Percentiles rank a stretch among this genome's conserved stretches.
Conservation (phyloP, 768 basidiomycete species). For the Ephemerocybe angulata region DNA sequence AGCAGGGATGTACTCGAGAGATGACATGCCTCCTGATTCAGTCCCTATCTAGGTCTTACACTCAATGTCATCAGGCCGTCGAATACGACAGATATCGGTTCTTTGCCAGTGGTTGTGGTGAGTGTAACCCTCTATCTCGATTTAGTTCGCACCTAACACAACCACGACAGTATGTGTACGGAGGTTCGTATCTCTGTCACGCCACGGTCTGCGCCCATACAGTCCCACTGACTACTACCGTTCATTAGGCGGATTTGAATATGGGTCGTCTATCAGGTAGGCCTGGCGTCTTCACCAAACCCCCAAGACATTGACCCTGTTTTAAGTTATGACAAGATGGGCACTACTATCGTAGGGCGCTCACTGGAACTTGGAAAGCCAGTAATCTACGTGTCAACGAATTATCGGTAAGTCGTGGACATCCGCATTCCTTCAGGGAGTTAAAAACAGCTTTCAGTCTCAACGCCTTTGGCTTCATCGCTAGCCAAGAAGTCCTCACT, state of each 20-base stretch:
- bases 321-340: slow-evolving; percentile 37
- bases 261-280: slow-evolving; percentile 20
- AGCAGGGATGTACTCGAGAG: neutral
- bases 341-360: slow-evolving; percentile 35
- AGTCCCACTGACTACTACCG: neutral
- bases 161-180: slow-evolving; percentile 41
- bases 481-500: slow-evolving; percentile 26
- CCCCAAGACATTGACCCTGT: no score
- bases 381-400: slow-evolving; percentile 50
- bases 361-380: slow-evolving; percentile 42
- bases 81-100: slow-evolving; percentile 28
- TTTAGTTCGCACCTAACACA: neutral
- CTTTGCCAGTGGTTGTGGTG: slow-evolving; percentile 49
- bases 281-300: neutral
- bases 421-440: neutral
- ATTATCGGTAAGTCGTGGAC: slow-evolving; percentile 35
- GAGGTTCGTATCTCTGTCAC: slow-evolving; percentile 34
- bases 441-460: slow-evolving; percentile 11
- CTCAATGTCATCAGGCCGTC: slow-evolving; percentile 45
- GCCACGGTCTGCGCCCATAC: neutral
- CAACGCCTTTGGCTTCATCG: slow-evolving; percentile 29
- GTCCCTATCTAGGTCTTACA: slow-evolving; percentile 31
- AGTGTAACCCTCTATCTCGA: slow-evolving; percentile 12
- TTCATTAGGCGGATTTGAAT: slow-evolving; percentile 24
- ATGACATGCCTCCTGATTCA: neutral